These are phyloP conservation scores for Beauveria varroae DNA, from an alignment of 2,329 filamentous ascomycete species.

Conservation along the genomic window DNA sequence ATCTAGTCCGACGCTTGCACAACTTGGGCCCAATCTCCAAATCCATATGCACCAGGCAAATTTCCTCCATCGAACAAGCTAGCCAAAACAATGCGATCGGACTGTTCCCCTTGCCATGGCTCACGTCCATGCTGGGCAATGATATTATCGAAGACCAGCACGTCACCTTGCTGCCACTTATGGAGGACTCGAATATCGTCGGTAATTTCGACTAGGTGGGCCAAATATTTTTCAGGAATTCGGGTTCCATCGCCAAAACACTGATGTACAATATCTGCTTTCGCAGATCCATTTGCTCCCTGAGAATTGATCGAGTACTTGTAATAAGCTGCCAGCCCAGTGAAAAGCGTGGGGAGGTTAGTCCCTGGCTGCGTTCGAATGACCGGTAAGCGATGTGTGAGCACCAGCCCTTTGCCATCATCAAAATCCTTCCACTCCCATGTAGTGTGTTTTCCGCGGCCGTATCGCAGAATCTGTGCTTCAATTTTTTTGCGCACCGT, in stretches of 20 bases:
- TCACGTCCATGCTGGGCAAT: constrained; percentile 41
- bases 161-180: constrained; percentile 38
- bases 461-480: constrained; percentile 39
- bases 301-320: constrained; percentile 20
- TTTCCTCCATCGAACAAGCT: constrained; percentile 38
- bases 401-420: constrained; percentile 20
- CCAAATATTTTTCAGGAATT: constrained; percentile 38
- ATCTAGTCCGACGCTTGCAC: constrained; percentile 27
- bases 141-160: constrained; percentile 41
- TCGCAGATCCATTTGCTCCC: constrained; percentile 11
- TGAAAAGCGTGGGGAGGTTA: constrained; percentile 38
- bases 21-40: constrained; percentile 37
- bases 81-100: constrained; percentile 37
- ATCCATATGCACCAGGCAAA: constrained; percentile 36
- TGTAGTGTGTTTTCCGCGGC: constrained; percentile 35
- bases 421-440: constrained; percentile 40
- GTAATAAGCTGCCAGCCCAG: constrained; percentile 37
- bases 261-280: constrained; percentile 28
- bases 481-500: constrained; percentile 37
- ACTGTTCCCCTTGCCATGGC: constrained; percentile 39
- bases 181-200: constrained; percentile 42
- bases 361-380: constrained; percentile 39
- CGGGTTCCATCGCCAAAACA: constrained; percentile 37
- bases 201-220: constrained; percentile 33
- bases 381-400: constrained; percentile 38